Percentiles rank a stretch among this genome's conserved stretches.
Conservation (phyloP, 2,329 filamentous ascomycete genomes). For the Stagonosporopsis chrysanthemi region DNA sequence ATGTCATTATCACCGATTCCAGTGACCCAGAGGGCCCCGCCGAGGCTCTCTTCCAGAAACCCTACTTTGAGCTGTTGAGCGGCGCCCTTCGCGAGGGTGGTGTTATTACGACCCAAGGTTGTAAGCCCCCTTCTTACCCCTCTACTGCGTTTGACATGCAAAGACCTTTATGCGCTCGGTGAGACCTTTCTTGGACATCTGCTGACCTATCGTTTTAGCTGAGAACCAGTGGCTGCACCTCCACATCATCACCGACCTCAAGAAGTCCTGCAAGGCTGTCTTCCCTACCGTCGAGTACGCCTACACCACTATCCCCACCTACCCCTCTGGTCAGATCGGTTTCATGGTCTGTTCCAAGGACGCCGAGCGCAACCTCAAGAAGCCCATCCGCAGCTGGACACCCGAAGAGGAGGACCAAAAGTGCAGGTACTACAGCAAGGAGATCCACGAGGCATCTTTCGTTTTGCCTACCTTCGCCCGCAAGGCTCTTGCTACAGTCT, state of each 20-base stretch:
- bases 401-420: conserved; percentile 89
- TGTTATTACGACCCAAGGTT: conserved; percentile 99
- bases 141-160: conserved; percentile 27
- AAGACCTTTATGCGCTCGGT: conserved; percentile 23
- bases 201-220: conserved; percentile 62
- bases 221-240: conserved; percentile 99
- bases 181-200: conserved; percentile 23
- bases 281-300: conserved; percentile 98
- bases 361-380: conserved; percentile 79
- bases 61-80: conserved; percentile 94
- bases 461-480: conserved; percentile 92
- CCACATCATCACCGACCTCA: conserved; percentile 89
- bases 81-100: conserved; percentile 92
- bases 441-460: conserved; percentile 95
- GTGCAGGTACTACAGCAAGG: conserved; percentile 96
- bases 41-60: conserved; percentile 96
- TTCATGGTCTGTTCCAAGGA: conserved; percentile 99
- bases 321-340: conserved; percentile 98
- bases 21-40: conserved; percentile 97
- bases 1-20: conserved; percentile 99
- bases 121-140: conserved; percentile 74
- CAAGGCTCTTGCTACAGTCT: conserved; percentile 62
- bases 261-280: conserved; percentile 95
- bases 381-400: conserved; percentile 81
- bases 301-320: conserved; percentile 99